phyloP scores from a whole-genome alignment of 805 yeast species.

The Lachancea dasiensis region DNA sequence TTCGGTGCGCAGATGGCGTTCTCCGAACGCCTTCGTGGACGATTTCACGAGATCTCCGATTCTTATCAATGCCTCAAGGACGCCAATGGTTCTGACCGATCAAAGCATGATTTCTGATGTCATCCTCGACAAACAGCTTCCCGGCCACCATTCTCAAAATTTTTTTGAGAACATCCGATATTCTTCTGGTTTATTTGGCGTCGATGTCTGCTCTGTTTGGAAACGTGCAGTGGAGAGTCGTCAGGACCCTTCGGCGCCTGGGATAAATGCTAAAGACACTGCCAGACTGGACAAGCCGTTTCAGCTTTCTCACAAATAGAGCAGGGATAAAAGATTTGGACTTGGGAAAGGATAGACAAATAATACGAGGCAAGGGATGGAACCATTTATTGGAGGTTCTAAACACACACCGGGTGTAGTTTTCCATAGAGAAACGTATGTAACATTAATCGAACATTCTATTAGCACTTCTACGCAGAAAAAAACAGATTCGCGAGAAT shows the following conservation, averaged over 20 bases:
- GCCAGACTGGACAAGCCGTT: constrained; percentile 7
- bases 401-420: too few relatives aligned
- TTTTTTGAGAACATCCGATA: constrained; percentile 19
- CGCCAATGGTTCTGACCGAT: constrained; percentile 9
- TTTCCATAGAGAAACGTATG: too few relatives aligned
- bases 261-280: not conserved
- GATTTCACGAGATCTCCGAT: constrained; percentile 31
- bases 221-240: constrained; percentile 25
- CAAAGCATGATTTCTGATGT: constrained; percentile 8
- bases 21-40: constrained; percentile 31
- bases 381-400: not conserved
- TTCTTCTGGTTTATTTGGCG: constrained; percentile 31
- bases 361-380: not conserved
- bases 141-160: constrained; percentile 2
- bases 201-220: constrained; percentile 33
- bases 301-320: constrained; percentile 1
- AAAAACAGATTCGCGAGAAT: too few relatives aligned
- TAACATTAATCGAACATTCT: constrained; percentile 6
- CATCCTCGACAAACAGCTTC: not conserved
- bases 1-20: constrained; percentile 28
- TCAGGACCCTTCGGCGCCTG: not conserved
- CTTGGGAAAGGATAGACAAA: not conserved
- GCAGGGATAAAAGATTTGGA: not conserved
- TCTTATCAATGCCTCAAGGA: constrained; percentile 4
- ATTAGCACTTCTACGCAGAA: too few relatives aligned